These are phyloP conservation scores for Paramecium primaurelia DNA, from an alignment of 73 alveolate species.

Conservation along the genomic window DNA sequence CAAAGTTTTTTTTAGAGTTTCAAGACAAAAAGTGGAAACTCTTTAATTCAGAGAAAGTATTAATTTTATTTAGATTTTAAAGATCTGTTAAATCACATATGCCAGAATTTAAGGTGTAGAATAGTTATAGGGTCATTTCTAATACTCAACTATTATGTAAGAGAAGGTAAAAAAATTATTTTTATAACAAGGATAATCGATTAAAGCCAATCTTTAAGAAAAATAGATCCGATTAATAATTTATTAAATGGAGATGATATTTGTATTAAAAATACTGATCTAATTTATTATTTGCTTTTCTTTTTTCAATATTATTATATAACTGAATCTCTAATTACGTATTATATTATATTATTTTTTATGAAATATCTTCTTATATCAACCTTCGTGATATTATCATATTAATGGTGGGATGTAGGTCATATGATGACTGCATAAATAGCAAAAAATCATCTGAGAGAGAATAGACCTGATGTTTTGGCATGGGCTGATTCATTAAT, in stretches of 20 bases:
- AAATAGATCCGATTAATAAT: background rate
- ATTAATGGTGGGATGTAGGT: slow-evolving; percentile 57
- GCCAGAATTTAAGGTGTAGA: slow-evolving; percentile 90
- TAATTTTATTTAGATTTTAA: background rate
- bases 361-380: background rate
- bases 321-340: background rate
- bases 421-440: slow-evolving; percentile 56
- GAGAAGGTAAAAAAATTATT: background rate
- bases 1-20: slow-evolving; percentile 76
- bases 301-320: background rate
- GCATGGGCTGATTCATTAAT: background rate
- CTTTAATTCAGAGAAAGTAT: slow-evolving; percentile 71
- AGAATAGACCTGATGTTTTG: background rate
- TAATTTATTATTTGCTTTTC: background rate
- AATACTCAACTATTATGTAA: slow-evolving; percentile 66
- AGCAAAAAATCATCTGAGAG: slow-evolving; percentile 19
- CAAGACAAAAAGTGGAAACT: slow-evolving; percentile 79
- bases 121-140: slow-evolving; percentile 63
- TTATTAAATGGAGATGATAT: background rate
- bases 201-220: background rate
- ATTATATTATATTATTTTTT: background rate
- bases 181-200: background rate
- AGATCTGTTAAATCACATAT: slow-evolving; percentile 79
- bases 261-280: background rate
- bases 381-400: background rate